These are phyloP conservation scores for Colletotrichum cordylinicola DNA, from an alignment of 2,329 filamentous ascomycete species.

Conservation along the genomic window DNA sequence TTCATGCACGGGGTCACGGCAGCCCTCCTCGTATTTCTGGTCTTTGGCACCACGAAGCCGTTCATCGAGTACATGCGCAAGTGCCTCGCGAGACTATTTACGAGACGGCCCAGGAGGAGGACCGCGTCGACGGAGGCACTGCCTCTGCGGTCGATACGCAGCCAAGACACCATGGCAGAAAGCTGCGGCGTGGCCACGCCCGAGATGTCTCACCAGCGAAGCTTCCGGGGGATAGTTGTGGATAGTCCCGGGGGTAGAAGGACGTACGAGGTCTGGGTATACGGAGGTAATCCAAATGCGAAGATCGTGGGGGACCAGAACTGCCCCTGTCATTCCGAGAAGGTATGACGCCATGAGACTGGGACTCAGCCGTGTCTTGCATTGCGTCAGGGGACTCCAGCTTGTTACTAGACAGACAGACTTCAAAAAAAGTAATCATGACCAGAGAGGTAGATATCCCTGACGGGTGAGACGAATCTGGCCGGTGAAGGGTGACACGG, in stretches of 20 bases:
- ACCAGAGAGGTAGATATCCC: neutral
- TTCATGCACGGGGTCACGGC: slow-evolving; percentile 30
- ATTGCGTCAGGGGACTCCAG: neutral
- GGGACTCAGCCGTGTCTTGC: neutral
- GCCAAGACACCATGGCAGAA: neutral
- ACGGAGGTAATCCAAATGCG: neutral
- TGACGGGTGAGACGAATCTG: neutral
- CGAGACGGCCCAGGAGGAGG: neutral
- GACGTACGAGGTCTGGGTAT: neutral
- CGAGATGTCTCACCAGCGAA: neutral
- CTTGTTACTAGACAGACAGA: neutral
- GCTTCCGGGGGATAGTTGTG: neutral
- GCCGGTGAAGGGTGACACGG: neutral
- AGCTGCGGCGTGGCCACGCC: neutral
- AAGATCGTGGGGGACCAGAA: neutral
- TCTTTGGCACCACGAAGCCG: slow-evolving; percentile 27
- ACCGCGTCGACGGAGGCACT: neutral
- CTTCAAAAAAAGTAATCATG: neutral
- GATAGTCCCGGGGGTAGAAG: neutral
- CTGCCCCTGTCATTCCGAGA: neutral
- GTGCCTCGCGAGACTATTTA: neutral
- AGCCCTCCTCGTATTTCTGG: slow-evolving; percentile 24
- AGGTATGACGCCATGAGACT: neutral
- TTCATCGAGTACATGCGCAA: slow-evolving; percentile 24
- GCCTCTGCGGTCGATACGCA: neutral